Evolutionary conservation across 805 yeast species (phyloP), one percentile per base, ranked within the genome.

Genomic region (Saccharomycopsis sp.): DNA sequence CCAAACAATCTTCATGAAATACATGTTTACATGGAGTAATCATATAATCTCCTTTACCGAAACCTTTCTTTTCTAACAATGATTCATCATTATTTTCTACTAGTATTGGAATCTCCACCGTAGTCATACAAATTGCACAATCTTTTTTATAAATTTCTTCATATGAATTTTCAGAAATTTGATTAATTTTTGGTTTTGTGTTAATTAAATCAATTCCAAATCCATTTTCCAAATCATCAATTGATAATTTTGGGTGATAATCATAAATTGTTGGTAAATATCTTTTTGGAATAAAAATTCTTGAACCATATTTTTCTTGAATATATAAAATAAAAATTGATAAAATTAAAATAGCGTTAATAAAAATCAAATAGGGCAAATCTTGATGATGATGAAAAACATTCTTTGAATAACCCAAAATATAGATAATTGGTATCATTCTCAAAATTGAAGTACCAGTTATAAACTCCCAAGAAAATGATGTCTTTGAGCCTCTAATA

Each of bases 11-110:
- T 2, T 85, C 71, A 55, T 88, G 96, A 70, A 87, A 89, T 8
- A 86, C 75, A 57, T 88, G 97, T 31, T 76, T 68, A 58, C 97
- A 88, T 2, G 96, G 96, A 0, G 97, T 85, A 3, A 86, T 74
- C 92, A 83, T 80, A 52, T 78, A 80, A 10, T 63, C 59, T 49
- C 74, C 64, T 26, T 35, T 41, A 4, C 23, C 39, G 8, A 31
- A 29, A 10, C 13, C 3, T 19, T 35, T 41, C 34, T 40, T 51
- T 34, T 31, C 39, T 21, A 36, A 39, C 31, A 33, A 31, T 9
- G 14, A 35, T 2, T 43, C 43, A 3, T 43, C 40, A 33, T 49
- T 50, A 14, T 23, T 23, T 33, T 34, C 10, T 42, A 37, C 19
- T 25, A 54, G 46, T 1, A 75, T 60, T 15, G 79, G 79, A 17